Evolutionary conservation across 1,139 yeast species (phyloP).

Genomic region (Blastobotrys arbuscula): DNA sequence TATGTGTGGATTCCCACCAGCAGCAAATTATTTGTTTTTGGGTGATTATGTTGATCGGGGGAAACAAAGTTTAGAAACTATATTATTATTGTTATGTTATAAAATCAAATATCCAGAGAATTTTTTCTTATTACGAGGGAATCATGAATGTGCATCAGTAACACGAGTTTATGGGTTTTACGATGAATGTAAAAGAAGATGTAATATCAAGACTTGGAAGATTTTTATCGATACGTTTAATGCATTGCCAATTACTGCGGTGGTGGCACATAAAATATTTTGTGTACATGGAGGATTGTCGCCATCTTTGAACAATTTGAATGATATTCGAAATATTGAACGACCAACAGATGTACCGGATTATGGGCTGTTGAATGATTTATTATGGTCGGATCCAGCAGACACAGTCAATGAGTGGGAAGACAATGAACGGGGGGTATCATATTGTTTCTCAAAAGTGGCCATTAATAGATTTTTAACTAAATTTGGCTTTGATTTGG

Average conservation of each 20-base stretch:
- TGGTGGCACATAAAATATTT: conserved; percentile 91
- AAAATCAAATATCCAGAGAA: conserved; percentile 96
- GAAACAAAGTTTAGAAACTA: conserved; percentile 88
- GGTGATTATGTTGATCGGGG: conserved; percentile 99
- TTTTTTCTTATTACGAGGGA: conserved; percentile 85
- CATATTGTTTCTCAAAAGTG: conserved; percentile 90
- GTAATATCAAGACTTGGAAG: conserved; percentile 92
- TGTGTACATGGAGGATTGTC: conserved; percentile 97
- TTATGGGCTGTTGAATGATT: conserved; percentile 84
- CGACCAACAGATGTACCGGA: conserved; percentile 98
- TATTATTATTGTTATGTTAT: conserved; percentile 75
- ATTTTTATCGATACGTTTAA: conserved; percentile 89
- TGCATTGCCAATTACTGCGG: conserved; percentile 90
- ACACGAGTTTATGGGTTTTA: conserved; percentile 94
- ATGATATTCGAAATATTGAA: conserved; percentile 84
- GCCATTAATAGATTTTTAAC: conserved; percentile 87
- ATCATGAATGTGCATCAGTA: conserved; percentile 95
- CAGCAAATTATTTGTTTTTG: conserved; percentile 80
- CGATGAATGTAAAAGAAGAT: conserved; percentile 93
- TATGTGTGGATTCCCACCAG: conserved; percentile 98
- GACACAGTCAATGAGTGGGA: conserved; percentile 96
- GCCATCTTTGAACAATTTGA: conserved; percentile 85
- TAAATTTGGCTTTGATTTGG: conserved; percentile 87
- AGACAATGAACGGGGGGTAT: conserved; percentile 95
- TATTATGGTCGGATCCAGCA: conserved; percentile 96